A percentile compares a stretch with the other conserved stretches of the same genome.
Evolutionary conservation across 768 basidiomycete genomes (phyloP).

Genomic region (Xerocomus potaroensis): DNA sequence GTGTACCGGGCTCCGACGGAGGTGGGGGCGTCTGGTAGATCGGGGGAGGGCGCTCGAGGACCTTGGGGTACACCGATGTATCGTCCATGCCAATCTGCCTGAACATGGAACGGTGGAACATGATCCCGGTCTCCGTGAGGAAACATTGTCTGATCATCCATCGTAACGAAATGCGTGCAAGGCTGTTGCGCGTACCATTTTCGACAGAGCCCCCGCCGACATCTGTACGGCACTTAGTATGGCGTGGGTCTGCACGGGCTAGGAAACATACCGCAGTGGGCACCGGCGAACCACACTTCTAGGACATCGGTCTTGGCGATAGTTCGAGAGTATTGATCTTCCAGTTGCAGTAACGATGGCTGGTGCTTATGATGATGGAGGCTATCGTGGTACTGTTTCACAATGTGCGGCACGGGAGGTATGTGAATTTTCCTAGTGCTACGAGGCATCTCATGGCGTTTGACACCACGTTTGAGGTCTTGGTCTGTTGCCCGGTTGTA

Average conservation of each 20-base stretch:
- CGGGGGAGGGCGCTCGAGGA: conserved; percentile 40
- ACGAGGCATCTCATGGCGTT: conserved; percentile 47
- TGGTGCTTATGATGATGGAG: conserved; percentile 13
- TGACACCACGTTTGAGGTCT: conserved; percentile 42
- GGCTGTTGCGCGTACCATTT: conserved; percentile 52
- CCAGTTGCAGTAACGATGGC: conserved; percentile 32
- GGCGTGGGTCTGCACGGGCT: neutral
- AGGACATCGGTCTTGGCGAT: conserved; percentile 51
- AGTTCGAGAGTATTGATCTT: conserved; percentile 35
- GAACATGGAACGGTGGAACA: conserved; percentile 48
- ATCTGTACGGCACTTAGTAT: conserved; percentile 38
- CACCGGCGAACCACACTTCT: conserved; percentile 81
- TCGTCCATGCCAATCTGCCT: conserved; percentile 44
- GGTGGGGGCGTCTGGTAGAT: conserved; percentile 22
- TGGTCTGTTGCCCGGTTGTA: conserved; percentile 41
- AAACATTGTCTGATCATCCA: conserved; percentile 77
- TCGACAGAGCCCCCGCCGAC: conserved; percentile 68
- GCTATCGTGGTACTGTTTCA: conserved; percentile 2
- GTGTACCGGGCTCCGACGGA: conserved; percentile 11
- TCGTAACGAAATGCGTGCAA: conserved; percentile 68
- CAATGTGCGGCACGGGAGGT: neutral
- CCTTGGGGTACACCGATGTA: conserved; percentile 40
- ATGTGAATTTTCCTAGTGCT: conserved; percentile 22
- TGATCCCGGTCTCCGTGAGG: conserved; percentile 50
- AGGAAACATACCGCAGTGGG: conserved; percentile 56